Evolutionary conservation across 495 filamentous ascomycete genomes (phyloP).

Genomic region (Penicilliopsis zonata): DNA sequence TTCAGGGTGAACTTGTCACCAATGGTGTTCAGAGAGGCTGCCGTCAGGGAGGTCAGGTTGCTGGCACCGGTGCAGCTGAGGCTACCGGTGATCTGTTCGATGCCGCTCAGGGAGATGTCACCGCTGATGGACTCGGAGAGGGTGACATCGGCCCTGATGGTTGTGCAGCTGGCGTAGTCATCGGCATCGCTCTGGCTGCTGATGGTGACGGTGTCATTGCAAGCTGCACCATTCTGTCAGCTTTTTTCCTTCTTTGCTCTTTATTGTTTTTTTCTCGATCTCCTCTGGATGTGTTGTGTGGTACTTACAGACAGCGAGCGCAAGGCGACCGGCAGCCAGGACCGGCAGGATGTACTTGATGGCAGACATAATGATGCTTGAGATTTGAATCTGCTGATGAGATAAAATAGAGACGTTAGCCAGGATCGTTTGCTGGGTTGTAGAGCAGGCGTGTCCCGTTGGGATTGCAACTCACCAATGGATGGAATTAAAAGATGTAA

Average conservation of each 20-base stretch:
- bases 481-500: slow-evolving; percentile 15
- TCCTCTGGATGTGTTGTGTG: neutral
- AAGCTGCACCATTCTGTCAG: slow-evolving; percentile 11
- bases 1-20: slow-evolving; percentile 54
- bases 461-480: slow-evolving; percentile 14
- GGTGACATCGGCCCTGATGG: slow-evolving; percentile 56
- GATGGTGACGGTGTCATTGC: slow-evolving; percentile 41
- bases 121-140: slow-evolving; percentile 42
- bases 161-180: slow-evolving; percentile 51
- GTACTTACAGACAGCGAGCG: slow-evolving; percentile 42
- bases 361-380: slow-evolving; percentile 64
- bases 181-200: slow-evolving; percentile 61
- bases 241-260: too few species aligned
- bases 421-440: neutral
- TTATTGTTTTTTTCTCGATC: too few species aligned
- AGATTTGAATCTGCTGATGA: neutral
- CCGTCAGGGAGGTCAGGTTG: slow-evolving; percentile 43
- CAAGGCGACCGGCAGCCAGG: slow-evolving; percentile 52
- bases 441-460: slow-evolving; percentile 13
- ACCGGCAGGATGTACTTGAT: slow-evolving; percentile 62
- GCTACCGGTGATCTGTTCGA: slow-evolving; percentile 55
- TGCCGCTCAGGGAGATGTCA: slow-evolving; percentile 29
- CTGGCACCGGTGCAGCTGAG: slow-evolving; percentile 48
- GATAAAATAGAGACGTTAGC: neutral
- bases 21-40: slow-evolving; percentile 34